Evolutionary conservation across 805 yeast genomes (phyloP), one percentile per base, ranked within the genome.

Genomic region (Isabelozyma gotoi): DNA sequence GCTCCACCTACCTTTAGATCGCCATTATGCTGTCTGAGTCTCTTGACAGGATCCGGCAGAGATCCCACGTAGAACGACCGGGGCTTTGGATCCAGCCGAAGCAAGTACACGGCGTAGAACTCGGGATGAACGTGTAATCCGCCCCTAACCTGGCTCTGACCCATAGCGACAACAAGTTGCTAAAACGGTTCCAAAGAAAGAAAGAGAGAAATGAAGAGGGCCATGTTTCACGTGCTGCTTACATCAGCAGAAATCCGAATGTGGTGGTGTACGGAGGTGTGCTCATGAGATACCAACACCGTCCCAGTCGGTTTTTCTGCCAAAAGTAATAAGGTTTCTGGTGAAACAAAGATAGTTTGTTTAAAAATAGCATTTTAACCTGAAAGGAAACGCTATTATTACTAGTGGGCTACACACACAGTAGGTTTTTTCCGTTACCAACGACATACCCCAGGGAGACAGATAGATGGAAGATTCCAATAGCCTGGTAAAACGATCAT

Each of bases 1-100:
- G 96, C 96, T 2, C 95, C 94, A 1, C 87, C 87, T 2, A 58
- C 62, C 16, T 60, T 52, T 11, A 84, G 56, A 2, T 75, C 80
- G 3, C 96, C 95, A 64, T 88, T 88, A 57, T 88, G 96, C 52
- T 88, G 96, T 33, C 89, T 59, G 3, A 88, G 68, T 39, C 96
- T 61, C 50, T 77, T 53, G 3, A 67, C 56, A 0, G 95, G 95
- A 53, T 86, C 78, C 1, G 94, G 92, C 0, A 95, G 85, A 0
- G 95, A 87, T 0, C 96, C 96, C 3, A 88, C 77, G 55, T 88
- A 88, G 53, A 82, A 82, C 7, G 85, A 77, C 33, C 68, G 68
- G 17, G 79, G 78, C 49, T 77, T 80, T 8, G 78, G 73, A 3
- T 74, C 54, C 0, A 92, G 85, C 47, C 80, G 79, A 7, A 88